Conservation (phyloP, 352 stramenopile genomes). For the Globisporangium middletonii region DNA sequence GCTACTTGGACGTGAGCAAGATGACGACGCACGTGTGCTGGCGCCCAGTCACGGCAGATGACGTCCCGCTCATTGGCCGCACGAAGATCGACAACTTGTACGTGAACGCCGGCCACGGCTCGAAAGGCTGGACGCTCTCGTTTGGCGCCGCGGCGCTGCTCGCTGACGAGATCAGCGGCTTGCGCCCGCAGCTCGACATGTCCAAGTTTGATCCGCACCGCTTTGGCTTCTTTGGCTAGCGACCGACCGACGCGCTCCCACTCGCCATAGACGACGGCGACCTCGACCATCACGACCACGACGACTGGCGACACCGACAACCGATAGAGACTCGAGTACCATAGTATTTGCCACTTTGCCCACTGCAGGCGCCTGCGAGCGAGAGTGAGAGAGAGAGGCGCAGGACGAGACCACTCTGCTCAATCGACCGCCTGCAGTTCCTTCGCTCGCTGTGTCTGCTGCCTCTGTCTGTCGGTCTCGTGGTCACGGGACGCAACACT, state of each 20-base stretch:
- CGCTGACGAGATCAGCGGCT: slow-evolving; percentile 75
- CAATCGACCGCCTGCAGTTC: no score
- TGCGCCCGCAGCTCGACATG: slow-evolving; percentile 75
- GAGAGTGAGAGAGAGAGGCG: no score
- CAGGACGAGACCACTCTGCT: no score
- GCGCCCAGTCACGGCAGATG: slow-evolving; percentile 76
- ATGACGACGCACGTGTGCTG: slow-evolving; percentile 82
- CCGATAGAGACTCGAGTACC: neutral
- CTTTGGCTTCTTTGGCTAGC: slow-evolving; percentile 66
- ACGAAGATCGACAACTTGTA: slow-evolving; percentile 80
- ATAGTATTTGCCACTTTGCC: no score
- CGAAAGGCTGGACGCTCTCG: slow-evolving; percentile 81
- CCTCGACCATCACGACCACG: neutral
- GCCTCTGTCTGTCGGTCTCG: no score
- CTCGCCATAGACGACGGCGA: neutral
- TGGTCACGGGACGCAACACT: no score
- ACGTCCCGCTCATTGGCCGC: slow-evolving; percentile 75
- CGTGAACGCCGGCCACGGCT: slow-evolving; percentile 81
- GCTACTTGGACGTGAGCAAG: slow-evolving; percentile 69
- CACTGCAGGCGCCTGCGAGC: no score
- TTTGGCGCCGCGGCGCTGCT: slow-evolving; percentile 74
- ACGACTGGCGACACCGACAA: neutral
- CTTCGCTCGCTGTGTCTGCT: no score
- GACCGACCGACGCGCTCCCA: neutral
- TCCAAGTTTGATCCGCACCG: slow-evolving; percentile 76